A percentile compares a stretch with the other conserved stretches of the same genome.
These are phyloP conservation scores for Plasmodium gallinaceum DNA, from an alignment of 169 alveolate genomes.

Conservation along the genomic window DNA sequence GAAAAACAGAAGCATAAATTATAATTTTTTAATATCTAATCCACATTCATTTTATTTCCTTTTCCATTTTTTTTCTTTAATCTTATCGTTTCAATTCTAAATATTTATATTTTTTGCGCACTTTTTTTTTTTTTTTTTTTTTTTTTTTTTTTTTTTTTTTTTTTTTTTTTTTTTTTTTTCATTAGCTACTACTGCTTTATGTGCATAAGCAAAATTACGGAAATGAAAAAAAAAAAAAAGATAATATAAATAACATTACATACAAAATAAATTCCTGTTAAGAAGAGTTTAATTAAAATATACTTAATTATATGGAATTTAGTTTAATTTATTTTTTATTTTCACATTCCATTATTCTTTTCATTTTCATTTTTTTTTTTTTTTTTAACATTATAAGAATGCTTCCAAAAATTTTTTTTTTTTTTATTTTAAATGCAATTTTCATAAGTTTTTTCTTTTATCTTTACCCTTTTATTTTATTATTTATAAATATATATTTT, in stretches of 20 bases:
- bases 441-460: too few species aligned
- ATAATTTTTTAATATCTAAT: not conserved
- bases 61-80: not conserved
- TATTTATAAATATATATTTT: too few species aligned
- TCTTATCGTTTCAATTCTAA: slow-evolving; percentile 23
- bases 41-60: not conserved
- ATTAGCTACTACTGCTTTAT: slow-evolving; percentile 24
- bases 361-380: too few species aligned
- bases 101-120: slow-evolving; percentile 25
- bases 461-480: too few species aligned
- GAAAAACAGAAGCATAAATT: too few species aligned
- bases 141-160: slow-evolving; percentile 20
- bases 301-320: slow-evolving; percentile 1
- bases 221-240: slow-evolving; percentile 5
- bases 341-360: not conserved
- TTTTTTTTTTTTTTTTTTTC: slow-evolving; percentile 12
- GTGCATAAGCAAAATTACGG: slow-evolving; percentile 19
- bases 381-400: too few species aligned
- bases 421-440: too few species aligned
- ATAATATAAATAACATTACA: slow-evolving; percentile 1
- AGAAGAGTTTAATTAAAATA: not conserved
- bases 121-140: slow-evolving; percentile 36
- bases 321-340: not conserved
- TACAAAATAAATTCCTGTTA: not conserved
- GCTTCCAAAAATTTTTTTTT: too few species aligned